Evolutionary conservation across 345 rosid species (phyloP).

Genomic region (Citrus hindsii): DNA sequence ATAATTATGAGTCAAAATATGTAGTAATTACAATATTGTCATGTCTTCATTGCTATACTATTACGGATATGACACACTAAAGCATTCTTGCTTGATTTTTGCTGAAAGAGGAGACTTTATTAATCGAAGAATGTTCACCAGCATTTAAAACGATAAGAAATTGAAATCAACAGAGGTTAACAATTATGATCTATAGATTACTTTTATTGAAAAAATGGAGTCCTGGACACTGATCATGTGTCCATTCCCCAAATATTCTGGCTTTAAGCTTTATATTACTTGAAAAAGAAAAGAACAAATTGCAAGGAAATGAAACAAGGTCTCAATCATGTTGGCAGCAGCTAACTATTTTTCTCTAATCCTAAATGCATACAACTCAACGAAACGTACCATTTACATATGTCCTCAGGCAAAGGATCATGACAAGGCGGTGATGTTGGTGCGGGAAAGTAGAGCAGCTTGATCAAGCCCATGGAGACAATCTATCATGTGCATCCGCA

Average conservation of each 20-base stretch:
- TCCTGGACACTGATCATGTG: background rate
- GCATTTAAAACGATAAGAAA: background rate
- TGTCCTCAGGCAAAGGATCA: background rate
- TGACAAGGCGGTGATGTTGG: conserved; percentile 36
- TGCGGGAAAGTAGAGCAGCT: conserved; percentile 36
- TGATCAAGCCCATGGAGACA: conserved; percentile 64
- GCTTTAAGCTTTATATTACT: background rate
- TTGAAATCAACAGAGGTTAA: background rate
- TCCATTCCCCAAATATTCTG: background rate
- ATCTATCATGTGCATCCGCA: conserved; percentile 83
- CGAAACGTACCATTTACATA: background rate
- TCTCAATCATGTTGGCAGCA: background rate
- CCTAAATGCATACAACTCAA: background rate
- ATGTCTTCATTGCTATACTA: background rate
- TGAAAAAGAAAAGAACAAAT: background rate
- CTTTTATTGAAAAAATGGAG: background rate
- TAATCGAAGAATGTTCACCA: background rate
- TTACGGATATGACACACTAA: background rate
- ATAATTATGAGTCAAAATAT: background rate
- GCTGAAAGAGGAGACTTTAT: background rate
- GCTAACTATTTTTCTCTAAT: background rate
- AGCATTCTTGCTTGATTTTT: background rate
- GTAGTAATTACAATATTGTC: background rate
- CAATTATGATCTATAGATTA: background rate
- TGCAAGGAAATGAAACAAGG: background rate